Evolutionary conservation across 192 early-diverging fungal genomes (phyloP), one percentile per base, ranked within the genome.

Genomic region (Coemansia sp.): DNA sequence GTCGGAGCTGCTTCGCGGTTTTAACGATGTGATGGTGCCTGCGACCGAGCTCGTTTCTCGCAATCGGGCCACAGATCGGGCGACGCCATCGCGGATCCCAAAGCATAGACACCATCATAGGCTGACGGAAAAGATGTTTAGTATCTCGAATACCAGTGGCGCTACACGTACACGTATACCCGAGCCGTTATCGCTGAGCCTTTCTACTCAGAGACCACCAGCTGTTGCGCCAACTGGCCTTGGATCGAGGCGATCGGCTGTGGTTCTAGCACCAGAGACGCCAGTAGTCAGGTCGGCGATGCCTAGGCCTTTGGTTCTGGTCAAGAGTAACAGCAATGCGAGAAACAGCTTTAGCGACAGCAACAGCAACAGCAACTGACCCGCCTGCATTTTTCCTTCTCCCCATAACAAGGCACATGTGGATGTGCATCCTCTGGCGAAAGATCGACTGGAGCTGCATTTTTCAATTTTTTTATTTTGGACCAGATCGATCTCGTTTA

Each of bases 251-350:
- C 12, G 44, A 18, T 46, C 44, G 12, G 11, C 35, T 38, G 57
- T 59, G 5, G 43, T 62, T 41, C n/a, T 62, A 5, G 60, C 44
- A 12, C 60, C 60, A 45, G 60, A 62, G 18, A 62, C 60, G 2
- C 60, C 60, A 11, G 60, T 46, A 4, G 26, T n/a, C 20, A 62
- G 44, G 16, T 26, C 51, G 51, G 21, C 10, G 8, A 26, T 26
- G 10, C 21, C 43, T 6, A 41, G 60, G 4, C 60, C 60, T 4
- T 35, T 62, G 44, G 44, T 16, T 1, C 43, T 62, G 7, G 60
- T 62, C n/a, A 44, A 24, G 18, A 62, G 58, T 18, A 39, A 23
- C 21, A 44, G 60, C 43, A n/a, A 23, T 33, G 34, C 1, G 9
- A 23, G 51, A 21, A 26, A 53, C 24, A 53, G 24, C 23, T 26